phyloP scores from a whole-genome alignment of 805 yeast species.

The Teunomyces gatunensis region DNA sequence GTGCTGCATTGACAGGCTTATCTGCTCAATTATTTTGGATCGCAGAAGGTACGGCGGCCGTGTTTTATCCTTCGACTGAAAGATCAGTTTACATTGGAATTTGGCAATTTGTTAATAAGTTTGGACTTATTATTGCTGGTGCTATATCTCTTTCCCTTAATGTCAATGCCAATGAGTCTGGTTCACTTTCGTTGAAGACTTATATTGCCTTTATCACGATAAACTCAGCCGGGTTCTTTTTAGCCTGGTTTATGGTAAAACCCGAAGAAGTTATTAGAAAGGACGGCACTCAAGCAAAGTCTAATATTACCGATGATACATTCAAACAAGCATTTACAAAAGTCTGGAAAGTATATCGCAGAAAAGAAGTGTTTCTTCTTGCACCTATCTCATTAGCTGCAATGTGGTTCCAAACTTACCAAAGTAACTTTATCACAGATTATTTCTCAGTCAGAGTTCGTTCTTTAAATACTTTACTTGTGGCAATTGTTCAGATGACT shows the following conservation, averaged over 20 bases:
- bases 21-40: constrained; percentile 1
- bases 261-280: constrained; percentile 2
- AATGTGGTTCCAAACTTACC: constrained; percentile 3
- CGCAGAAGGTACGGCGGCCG: constrained; percentile 1
- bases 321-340: neutral
- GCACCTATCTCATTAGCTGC: constrained; percentile 3
- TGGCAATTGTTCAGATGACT: constrained; percentile 1
- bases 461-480: constrained; percentile 1
- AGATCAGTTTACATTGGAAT: constrained; percentile 1
- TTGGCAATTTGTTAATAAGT: constrained; percentile 1
- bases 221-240: neutral
- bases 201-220: constrained; percentile 1
- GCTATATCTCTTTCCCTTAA: constrained; percentile 1
- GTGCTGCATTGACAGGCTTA: constrained; percentile 1
- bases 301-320: constrained; percentile 1
- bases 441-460: constrained; percentile 1
- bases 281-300: neutral
- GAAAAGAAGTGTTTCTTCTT: constrained; percentile 2
- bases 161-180: neutral
- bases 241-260: constrained; percentile 2
- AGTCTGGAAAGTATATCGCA: constrained; percentile 1
- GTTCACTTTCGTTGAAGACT: neutral
- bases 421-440: neutral
- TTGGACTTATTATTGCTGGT: constrained; percentile 1
- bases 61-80: neutral